Conservation (phyloP, 495 filamentous ascomycete genomes). For the Penicillium crystallinum region DNA sequence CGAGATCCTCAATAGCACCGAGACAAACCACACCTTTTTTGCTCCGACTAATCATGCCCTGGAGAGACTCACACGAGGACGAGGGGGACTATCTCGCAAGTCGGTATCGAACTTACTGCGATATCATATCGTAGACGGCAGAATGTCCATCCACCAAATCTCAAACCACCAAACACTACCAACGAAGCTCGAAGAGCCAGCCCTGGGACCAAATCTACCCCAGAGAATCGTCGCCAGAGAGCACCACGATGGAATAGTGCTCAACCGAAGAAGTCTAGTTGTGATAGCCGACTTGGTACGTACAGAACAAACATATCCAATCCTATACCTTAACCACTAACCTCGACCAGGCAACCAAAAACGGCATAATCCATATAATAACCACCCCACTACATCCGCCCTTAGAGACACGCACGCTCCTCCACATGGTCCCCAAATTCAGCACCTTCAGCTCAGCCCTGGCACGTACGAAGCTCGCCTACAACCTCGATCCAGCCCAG, state of each 20-base stretch:
- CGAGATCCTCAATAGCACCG: conserved; percentile 61
- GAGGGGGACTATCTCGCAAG: conserved; percentile 33
- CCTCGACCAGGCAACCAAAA: conserved; percentile 49
- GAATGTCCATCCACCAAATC: conserved; percentile 57
- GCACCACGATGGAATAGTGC: conserved; percentile 49
- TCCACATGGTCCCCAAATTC: conserved; percentile 71
- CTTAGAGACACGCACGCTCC: conserved; percentile 49
- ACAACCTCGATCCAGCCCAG: conserved; percentile 37
- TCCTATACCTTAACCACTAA: not conserved
- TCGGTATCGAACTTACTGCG: conserved; percentile 60
- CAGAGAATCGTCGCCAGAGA: conserved; percentile 64
- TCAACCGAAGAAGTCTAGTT: conserved; percentile 72
- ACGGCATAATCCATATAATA: conserved; percentile 77
- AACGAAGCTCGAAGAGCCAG: conserved; percentile 50
- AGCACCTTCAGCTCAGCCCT: conserved; percentile 71
- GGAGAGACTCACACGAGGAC: conserved; percentile 50
- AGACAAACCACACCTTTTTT: conserved; percentile 71
- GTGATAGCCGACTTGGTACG: conserved; percentile 60
- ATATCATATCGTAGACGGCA: conserved; percentile 67
- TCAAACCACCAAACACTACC: conserved; percentile 61
- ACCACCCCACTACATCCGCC: conserved; percentile 70
- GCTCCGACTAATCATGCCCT: conserved; percentile 73
- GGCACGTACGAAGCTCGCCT: conserved; percentile 58
- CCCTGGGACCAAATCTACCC: conserved; percentile 50
- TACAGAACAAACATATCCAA: not conserved